Conservation (phyloP, 306 rosid species). For the Acacia acuminata region DNA sequence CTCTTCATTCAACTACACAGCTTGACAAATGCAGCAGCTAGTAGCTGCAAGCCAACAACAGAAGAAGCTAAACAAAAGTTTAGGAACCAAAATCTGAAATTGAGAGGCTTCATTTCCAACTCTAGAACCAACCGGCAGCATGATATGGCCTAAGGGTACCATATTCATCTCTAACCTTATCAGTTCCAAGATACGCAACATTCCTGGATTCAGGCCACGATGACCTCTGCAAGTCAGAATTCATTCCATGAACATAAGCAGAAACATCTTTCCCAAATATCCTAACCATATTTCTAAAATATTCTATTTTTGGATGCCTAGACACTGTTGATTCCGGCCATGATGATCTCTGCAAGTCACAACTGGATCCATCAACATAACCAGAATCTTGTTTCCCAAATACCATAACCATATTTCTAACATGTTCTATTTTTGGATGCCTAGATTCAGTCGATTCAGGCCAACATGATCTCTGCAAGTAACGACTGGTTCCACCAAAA, state of each 20-base stretch:
- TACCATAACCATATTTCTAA: neutral
- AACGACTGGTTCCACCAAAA: neutral
- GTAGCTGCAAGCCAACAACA: neutral
- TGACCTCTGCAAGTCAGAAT: neutral
- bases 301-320: neutral
- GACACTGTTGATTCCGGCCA: neutral
- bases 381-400: neutral
- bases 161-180: neutral
- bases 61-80: neutral
- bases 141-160: neutral
- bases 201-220: neutral
- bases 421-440: neutral
- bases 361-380: neutral
- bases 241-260: neutral
- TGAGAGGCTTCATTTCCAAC: neutral
- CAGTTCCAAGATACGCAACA: neutral
- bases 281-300: neutral
- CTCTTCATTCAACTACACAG: neutral
- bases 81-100: neutral
- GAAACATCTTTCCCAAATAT: neutral
- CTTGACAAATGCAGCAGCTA: neutral
- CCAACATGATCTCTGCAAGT: slow-evolving; percentile 6
- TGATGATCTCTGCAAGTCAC: neutral
- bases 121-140: neutral
- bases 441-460: neutral